phyloP scores from a whole-genome alignment of 1,139 yeast species.

The Yamadazyma spencermartinsiae region DNA sequence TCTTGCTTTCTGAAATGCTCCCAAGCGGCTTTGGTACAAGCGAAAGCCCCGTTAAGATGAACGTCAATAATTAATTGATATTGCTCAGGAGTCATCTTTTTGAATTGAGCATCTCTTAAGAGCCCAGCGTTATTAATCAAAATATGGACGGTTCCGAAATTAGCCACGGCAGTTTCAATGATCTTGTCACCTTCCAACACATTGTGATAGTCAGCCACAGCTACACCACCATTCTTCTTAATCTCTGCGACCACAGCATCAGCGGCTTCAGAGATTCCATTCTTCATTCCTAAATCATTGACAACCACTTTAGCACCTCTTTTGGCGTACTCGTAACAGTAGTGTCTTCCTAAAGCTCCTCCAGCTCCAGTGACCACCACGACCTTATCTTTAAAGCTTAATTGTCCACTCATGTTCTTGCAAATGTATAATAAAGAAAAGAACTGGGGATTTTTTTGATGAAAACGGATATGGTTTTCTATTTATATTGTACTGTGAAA shows the following conservation, averaged over 20 bases:
- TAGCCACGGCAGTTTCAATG: slow-evolving; percentile 80
- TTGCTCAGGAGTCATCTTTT: slow-evolving; percentile 80
- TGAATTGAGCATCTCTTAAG: slow-evolving; percentile 71
- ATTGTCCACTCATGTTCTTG: slow-evolving; percentile 28
- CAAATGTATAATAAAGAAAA: not conserved
- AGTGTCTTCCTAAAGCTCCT: slow-evolving; percentile 90
- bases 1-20: slow-evolving; percentile 81
- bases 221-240: slow-evolving; percentile 70
- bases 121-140: slow-evolving; percentile 95
- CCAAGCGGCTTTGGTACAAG: slow-evolving; percentile 91
- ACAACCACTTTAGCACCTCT: slow-evolving; percentile 94
- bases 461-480: not conserved
- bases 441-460: not conserved
- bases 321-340: slow-evolving; percentile 83
- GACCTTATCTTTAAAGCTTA: slow-evolving; percentile 72
- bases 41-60: slow-evolving; percentile 86
- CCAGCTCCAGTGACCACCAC: slow-evolving; percentile 97
- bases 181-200: slow-evolving; percentile 87
- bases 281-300: slow-evolving; percentile 81
- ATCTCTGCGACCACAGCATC: slow-evolving; percentile 89
- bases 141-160: slow-evolving; percentile 87
- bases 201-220: slow-evolving; percentile 93
- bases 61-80: slow-evolving; percentile 81
- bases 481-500: not conserved
- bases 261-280: slow-evolving; percentile 70